phyloP scores from a whole-genome alignment of 164 flowering plant species.

The Malania oleifera region DNA sequence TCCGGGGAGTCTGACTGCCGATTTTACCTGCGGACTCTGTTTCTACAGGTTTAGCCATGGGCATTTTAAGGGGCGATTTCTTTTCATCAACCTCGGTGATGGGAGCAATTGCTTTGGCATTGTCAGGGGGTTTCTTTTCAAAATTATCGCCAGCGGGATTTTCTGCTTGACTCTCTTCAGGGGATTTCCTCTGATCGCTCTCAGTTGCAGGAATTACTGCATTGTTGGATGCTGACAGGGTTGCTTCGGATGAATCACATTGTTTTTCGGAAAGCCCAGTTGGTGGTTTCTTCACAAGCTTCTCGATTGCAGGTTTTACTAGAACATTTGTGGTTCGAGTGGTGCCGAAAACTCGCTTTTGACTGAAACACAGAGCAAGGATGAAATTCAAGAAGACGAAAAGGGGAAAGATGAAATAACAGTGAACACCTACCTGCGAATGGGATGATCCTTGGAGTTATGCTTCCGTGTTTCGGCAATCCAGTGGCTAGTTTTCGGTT shows the following conservation, averaged over 20 bases:
- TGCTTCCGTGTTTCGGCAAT: conserved; percentile 1
- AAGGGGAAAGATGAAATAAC: background rate
- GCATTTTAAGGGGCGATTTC: no score
- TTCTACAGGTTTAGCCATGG: no score
- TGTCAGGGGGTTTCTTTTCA: no score
- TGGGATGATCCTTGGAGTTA: conserved; percentile 9
- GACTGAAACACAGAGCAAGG: conserved; percentile 16
- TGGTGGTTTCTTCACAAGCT: conserved; percentile 17
- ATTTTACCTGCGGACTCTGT: background rate
- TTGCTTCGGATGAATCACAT: conserved; percentile 4
- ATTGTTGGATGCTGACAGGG: background rate
- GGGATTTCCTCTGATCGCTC: conserved; percentile 5
- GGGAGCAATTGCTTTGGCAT: no score
- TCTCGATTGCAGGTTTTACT: conserved; percentile 10
- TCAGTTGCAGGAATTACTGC: background rate
- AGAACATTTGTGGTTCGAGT: conserved; percentile 20
- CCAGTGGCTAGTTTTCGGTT: conserved; percentile 6
- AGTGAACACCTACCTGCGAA: conserved; percentile 9
- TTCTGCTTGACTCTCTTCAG: no score
- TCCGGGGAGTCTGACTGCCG: background rate
- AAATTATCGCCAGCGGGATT: no score
- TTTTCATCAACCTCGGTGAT: no score
- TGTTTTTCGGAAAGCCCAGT: background rate
- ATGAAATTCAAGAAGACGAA: background rate
- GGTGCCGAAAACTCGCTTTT: conserved; percentile 29